phyloP scores from a whole-genome alignment of 2,329 filamentous ascomycete species.

The Monilinia fructicola region DNA sequence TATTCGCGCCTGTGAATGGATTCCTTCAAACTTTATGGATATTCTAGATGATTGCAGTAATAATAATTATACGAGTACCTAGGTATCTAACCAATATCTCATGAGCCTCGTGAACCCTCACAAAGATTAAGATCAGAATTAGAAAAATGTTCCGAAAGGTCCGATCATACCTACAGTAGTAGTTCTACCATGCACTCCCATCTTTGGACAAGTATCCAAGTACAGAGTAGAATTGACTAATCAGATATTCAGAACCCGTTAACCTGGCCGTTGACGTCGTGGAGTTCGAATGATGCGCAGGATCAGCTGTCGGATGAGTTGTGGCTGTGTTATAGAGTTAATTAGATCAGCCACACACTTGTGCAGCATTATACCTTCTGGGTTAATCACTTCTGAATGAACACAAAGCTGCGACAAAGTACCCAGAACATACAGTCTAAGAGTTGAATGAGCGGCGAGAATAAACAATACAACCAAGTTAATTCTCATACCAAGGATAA shows the following conservation, averaged over 20 bases:
- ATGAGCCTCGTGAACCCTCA: no score
- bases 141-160: not conserved
- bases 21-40: not conserved
- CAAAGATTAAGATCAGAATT: not conserved
- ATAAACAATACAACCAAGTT: not conserved
- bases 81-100: no score
- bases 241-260: no score
- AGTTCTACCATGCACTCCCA: not conserved
- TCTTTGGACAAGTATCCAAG: not conserved
- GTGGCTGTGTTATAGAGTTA: constrained; percentile 12
- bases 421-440: not conserved
- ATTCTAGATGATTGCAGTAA: not conserved
- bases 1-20: not conserved
- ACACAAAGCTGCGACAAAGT: constrained; percentile 3
- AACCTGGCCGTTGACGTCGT: not conserved
- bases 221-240: not conserved
- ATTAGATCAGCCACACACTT: not conserved
- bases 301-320: constrained; percentile 10
- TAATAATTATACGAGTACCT: not conserved
- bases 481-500: not conserved
- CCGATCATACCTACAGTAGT: no score
- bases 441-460: not conserved
- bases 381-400: not conserved
- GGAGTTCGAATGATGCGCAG: not conserved
- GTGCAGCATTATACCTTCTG: not conserved